Conservation (phyloP, 805 yeast species). For the Starmerella scarabaei region DNA sequence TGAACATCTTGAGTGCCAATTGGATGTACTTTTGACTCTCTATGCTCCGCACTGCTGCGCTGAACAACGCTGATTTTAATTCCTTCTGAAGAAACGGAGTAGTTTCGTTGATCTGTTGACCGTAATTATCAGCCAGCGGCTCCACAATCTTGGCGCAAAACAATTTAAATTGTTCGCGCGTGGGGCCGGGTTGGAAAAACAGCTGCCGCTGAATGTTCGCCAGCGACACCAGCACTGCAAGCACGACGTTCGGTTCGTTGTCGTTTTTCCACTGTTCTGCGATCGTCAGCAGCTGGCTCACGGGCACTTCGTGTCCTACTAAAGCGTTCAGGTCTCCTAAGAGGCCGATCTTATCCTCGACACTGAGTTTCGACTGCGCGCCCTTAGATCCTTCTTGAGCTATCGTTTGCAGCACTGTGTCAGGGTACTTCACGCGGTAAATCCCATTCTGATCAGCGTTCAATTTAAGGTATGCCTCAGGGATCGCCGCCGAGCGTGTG, state of each 20-base stretch:
- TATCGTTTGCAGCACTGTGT: slow-evolving; percentile 39
- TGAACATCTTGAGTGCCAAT: slow-evolving; percentile 34
- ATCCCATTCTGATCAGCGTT: slow-evolving; percentile 51
- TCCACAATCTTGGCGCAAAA: slow-evolving; percentile 44
- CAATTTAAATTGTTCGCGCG: slow-evolving; percentile 31
- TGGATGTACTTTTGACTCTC: slow-evolving; percentile 27
- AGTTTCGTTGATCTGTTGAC: slow-evolving; percentile 52
- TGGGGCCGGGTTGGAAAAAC: slow-evolving; percentile 34
- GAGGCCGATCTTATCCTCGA: slow-evolving; percentile 51
- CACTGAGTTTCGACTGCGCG: slow-evolving; percentile 36
- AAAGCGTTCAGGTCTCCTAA: slow-evolving; percentile 48
- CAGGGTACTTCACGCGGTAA: slow-evolving; percentile 44
- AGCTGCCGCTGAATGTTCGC: slow-evolving; percentile 34
- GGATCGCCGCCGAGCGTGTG: slow-evolving; percentile 35
- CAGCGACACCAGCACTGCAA: slow-evolving; percentile 34
- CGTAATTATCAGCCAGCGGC: slow-evolving; percentile 42
- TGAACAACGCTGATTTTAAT: slow-evolving; percentile 46
- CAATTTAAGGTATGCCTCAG: slow-evolving; percentile 38
- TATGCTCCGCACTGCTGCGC: slow-evolving; percentile 26
- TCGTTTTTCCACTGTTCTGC: slow-evolving; percentile 37
- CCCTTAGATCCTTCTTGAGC: slow-evolving; percentile 41
- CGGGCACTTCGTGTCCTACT: slow-evolving; percentile 37
- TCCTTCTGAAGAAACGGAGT: slow-evolving; percentile 50
- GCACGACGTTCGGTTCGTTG: slow-evolving; percentile 44
- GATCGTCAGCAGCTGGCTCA: slow-evolving; percentile 36